Evolutionary conservation across 2,329 filamentous ascomycete genomes (phyloP).

Genomic region (Paracoccidioides lutzii): DNA sequence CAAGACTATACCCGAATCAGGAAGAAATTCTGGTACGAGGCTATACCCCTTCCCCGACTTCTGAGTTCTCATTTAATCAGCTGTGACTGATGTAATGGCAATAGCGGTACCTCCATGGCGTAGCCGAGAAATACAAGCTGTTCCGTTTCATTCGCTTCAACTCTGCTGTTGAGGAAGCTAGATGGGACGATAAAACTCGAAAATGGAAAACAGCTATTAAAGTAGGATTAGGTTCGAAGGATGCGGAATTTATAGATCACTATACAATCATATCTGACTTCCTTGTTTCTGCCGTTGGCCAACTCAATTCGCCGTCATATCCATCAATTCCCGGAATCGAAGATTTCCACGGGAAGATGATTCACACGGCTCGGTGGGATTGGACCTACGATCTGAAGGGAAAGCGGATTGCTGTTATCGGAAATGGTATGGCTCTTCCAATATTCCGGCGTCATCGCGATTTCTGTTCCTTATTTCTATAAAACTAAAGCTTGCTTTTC

Average conservation of each 20-base stretch:
- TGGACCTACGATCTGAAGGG: slow-evolving; percentile 43
- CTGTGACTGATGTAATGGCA: not conserved
- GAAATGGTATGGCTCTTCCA: slow-evolving; percentile 36
- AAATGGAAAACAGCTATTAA: slow-evolving; percentile 41
- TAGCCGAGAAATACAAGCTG: slow-evolving; percentile 43
- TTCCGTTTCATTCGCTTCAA: slow-evolving; percentile 48
- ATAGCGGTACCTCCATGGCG: slow-evolving; percentile 38
- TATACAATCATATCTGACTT: slow-evolving; percentile 46
- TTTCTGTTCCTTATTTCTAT: not conserved
- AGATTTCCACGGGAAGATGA: slow-evolving; percentile 40
- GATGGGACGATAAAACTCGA: slow-evolving; percentile 41
- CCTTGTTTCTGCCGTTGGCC: slow-evolving; percentile 45
- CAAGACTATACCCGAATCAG: slow-evolving; percentile 45
- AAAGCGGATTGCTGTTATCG: slow-evolving; percentile 47
- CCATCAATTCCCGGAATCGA: slow-evolving; percentile 38
- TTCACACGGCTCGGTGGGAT: slow-evolving; percentile 49
- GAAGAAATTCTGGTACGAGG: slow-evolving; percentile 42
- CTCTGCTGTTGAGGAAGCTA: slow-evolving; percentile 39
- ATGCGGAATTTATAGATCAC: slow-evolving; percentile 39
- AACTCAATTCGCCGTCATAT: slow-evolving; percentile 43
- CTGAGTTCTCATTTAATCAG: not conserved
- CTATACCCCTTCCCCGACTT: not conserved
- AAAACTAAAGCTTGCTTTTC: not conserved
- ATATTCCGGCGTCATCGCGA: too few species aligned
- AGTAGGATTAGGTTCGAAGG: slow-evolving; percentile 38